These are phyloP conservation scores for Microdochium paspali DNA, from an alignment of 2,329 filamentous ascomycete species.

Conservation along the genomic window DNA sequence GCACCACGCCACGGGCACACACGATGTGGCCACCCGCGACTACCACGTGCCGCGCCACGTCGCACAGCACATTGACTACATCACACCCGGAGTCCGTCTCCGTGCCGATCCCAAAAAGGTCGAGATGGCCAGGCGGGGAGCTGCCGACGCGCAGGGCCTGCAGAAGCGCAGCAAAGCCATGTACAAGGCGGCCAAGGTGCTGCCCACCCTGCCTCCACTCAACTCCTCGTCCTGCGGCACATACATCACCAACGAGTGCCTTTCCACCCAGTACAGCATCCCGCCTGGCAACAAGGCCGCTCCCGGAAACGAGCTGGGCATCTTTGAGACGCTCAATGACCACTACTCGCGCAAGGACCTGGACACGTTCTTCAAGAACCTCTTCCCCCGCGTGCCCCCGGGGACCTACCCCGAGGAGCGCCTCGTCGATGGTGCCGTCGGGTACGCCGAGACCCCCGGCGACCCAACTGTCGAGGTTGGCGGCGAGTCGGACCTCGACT, in stretches of 20 bases:
- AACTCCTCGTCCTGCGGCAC: not conserved
- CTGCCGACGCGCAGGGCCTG: conserved; percentile 3
- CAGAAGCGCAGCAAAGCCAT: conserved; percentile 1
- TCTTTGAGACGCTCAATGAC: conserved; percentile 19
- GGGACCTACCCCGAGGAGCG: conserved; percentile 20
- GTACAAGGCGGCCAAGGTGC: not conserved
- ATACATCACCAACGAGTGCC: conserved; percentile 4
- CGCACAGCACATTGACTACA: conserved; percentile 33
- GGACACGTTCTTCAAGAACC: conserved; percentile 15
- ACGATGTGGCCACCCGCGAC: not conserved
- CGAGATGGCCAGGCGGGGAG: conserved; percentile 1
- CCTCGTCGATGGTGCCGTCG: conserved; percentile 20
- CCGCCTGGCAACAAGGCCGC: conserved; percentile 4
- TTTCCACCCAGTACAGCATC: conserved; percentile 8
- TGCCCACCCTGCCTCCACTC: not conserved
- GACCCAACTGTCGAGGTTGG: conserved; percentile 10
- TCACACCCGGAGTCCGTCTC: conserved; percentile 36
- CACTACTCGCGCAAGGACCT: conserved; percentile 24
- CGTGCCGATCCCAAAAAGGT: not conserved
- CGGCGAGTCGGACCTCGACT: conserved; percentile 25
- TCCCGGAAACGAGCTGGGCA: conserved; percentile 10
- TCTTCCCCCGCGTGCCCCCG: conserved; percentile 12
- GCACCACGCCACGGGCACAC: not conserved
- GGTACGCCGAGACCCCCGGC: conserved; percentile 5
- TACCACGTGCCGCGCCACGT: conserved; percentile 32